phyloP scores from a whole-genome alignment of 1,139 yeast species.

The Magnusiomyces paraingens region DNA sequence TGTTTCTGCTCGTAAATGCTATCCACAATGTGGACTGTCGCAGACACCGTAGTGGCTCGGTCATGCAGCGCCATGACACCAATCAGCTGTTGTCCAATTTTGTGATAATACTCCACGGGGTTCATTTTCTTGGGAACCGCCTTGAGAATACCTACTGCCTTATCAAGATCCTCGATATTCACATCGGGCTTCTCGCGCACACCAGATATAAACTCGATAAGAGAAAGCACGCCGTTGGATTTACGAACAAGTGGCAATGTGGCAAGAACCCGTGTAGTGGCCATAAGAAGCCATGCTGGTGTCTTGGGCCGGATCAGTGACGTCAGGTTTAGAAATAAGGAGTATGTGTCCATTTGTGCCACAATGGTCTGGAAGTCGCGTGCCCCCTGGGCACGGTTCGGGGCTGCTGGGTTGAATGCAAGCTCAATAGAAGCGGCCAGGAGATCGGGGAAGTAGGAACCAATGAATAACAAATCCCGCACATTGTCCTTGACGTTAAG shows the following conservation, averaged over 20 bases:
- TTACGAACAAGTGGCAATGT: conserved; percentile 47
- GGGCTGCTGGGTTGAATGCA: conserved; percentile 37
- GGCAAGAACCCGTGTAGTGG: conserved; percentile 43
- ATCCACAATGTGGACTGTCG: conserved; percentile 51
- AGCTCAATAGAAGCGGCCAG: conserved; percentile 52
- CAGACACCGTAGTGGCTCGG: conserved; percentile 38
- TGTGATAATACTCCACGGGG: conserved; percentile 46
- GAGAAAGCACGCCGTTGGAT: conserved; percentile 60
- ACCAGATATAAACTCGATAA: conserved; percentile 74
- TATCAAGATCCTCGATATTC: conserved; percentile 52
- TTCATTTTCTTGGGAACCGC: conserved; percentile 50
- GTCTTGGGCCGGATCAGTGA: conserved; percentile 26
- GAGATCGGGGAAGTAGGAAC: conserved; percentile 55
- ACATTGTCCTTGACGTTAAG: conserved; percentile 45
- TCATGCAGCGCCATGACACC: conserved; percentile 42
- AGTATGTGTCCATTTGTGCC: conserved; percentile 30
- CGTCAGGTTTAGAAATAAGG: conserved; percentile 26
- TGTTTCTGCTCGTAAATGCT: conserved; percentile 48
- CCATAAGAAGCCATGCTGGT: conserved; percentile 29
- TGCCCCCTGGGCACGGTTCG: conserved; percentile 2
- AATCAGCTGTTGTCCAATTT: conserved; percentile 54
- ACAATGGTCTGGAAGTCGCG: conserved; percentile 17
- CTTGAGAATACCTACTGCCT: conserved; percentile 55
- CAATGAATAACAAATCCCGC: conserved; percentile 31
- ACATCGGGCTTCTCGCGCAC: conserved; percentile 67